phyloP scores from a whole-genome alignment of 345 rosid species.

The Ricinus communis region DNA sequence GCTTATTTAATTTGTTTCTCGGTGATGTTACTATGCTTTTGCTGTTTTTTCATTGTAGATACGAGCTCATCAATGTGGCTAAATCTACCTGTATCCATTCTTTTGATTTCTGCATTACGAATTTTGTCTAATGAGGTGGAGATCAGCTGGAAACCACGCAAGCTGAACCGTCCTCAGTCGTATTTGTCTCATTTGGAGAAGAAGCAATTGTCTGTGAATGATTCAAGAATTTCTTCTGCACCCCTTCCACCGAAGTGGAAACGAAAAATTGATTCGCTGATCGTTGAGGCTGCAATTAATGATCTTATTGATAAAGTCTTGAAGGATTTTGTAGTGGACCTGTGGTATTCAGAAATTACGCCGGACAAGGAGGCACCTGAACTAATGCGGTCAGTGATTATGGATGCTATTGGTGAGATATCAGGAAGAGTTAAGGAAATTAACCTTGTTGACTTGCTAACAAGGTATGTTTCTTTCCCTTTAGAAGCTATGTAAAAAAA shows the following conservation, averaged over 20 bases:
- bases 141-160: constrained; percentile 61
- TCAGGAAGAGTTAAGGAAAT: constrained; percentile 78
- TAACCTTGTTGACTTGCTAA: constrained; percentile 81
- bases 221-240: constrained; percentile 58
- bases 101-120: constrained; percentile 48
- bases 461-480: constrained; percentile 47
- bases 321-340: constrained; percentile 77
- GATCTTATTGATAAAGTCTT: constrained; percentile 78
- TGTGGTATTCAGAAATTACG: constrained; percentile 93
- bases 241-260: constrained; percentile 68
- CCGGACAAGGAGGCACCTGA: constrained; percentile 88
- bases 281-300: constrained; percentile 71
- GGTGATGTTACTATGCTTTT: not conserved
- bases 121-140: constrained; percentile 65
- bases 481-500: not conserved
- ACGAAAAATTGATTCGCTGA: constrained; percentile 78
- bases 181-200: constrained; percentile 60
- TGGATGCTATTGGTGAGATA: constrained; percentile 91
- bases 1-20: constrained; percentile 1
- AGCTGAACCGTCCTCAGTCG: constrained; percentile 22
- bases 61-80: constrained; percentile 93
- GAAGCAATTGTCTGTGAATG: constrained; percentile 76
- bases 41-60: constrained; percentile 41
- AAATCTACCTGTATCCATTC: constrained; percentile 84
- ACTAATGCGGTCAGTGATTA: constrained; percentile 69